Base-by-base conservation (phyloP, 176 grass and related monocot species). In the Oropetium thomaeum region DNA sequence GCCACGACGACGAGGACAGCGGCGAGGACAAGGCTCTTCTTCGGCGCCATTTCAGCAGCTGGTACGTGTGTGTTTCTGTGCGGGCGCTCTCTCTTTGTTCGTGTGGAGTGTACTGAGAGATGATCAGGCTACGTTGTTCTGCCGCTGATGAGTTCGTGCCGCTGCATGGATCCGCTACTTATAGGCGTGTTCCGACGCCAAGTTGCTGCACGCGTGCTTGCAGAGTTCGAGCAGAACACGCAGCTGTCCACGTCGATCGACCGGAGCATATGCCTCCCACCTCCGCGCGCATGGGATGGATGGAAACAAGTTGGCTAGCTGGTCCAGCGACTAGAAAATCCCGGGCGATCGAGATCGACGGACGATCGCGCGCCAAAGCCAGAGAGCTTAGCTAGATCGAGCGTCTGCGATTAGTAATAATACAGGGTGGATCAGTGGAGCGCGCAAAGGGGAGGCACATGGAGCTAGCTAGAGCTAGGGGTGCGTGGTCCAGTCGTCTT, bases 41-140 rank as follows among this genome's bases (percentile, higher is more conserved):
- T 78, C 44, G 62, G 26, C 12, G 89, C 77, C 92, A 88, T 87
- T 80, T 23, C 15, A 43, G 35, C 9, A 8, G 49, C 37, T 81
- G 10, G 10, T 55, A 4, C n/a, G n/a, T 26, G 1, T 5, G 23
- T 26, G 7, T 52, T 20, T 10, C 23, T 27, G 3, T 27, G 23
- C 23, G n/a, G n/a, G n/a, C 23, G 15, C 31, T 5, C 13, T 39
- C 51, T 54, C 14, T 39, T 0, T 8, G 33, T 12, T 72, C 2
- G 8, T 54, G 22, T 54, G 22, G 52, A 55, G 32, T 27, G 12
- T 43, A 37, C 39, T 42, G 47, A 14, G 60, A 82, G 77, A 5
- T 60, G 38, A n/a, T n/a, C 35, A 25, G 45, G 17, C 0, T 15
- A 54, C 67, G 52, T 61, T 67, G 71, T n/a, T 23, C n/a, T 53